Base-by-base conservation (phyloP, 1,284 basidiomycete species). In the Malassezia globosa region DNA sequence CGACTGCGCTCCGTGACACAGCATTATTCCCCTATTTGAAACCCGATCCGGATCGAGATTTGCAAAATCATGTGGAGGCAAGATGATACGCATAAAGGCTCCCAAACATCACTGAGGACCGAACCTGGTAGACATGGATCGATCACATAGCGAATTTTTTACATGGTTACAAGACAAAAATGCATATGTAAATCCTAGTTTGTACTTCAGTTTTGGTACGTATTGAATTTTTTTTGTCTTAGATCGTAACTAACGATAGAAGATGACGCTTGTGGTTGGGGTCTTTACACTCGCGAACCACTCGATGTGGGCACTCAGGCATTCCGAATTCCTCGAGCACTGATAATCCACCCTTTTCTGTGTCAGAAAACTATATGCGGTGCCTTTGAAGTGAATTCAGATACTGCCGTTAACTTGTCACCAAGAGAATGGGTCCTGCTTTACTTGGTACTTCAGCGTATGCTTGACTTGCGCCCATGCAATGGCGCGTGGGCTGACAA, bases 401-500 rank as follows among this genome's bases (percentile, higher is more conserved):
- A 29, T 16, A 19, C n/a, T n/a, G 27, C 31, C 11, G 18, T 33
- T 7, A n/a, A 21, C 18, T 22, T 40, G 7, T 3, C 13, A 5
- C 22, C 42, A 1, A 45, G 39, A 21, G 37, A 46, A 24, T 46
- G 42, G 26, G 7, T 46, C 1, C 2, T 46, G 2, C 26, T 51
- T 7, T 46, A 46, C 22, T n/a, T 51, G 5, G n/a, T 51, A 3
- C 21, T 51, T 6, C 43, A 40, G 8, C 27, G 37, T 1, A 6
- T 46, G 1, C 13, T 27, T 7, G 18, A 26, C 4, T 21, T 13
- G 31, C 6, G 14, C 5, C 4, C 5, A 11, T 7, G 2, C 4
- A 5, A 3, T 2, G 4, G 24, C 14, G 25, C 4, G 11, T 7
- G 3, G 16, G 6, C 31, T 2, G n/a, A 26, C 22, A 24, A 11